Evolutionary conservation across 2,329 filamentous ascomycete species (phyloP).

Genomic region (Raffaelea albimanens): DNA sequence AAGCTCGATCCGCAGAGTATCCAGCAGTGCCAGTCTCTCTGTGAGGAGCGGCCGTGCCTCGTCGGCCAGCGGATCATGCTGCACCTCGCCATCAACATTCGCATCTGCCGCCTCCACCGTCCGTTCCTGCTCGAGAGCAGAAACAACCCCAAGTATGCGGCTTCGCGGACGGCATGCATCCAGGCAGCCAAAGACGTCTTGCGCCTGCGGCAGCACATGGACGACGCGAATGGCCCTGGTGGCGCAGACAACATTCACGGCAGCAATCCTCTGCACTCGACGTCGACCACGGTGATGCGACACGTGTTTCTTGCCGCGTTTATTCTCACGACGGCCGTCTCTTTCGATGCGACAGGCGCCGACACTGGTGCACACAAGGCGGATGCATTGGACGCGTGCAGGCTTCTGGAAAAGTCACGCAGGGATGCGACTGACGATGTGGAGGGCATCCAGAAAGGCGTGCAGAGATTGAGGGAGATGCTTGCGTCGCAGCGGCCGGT

Average conservation of each 20-base stretch:
- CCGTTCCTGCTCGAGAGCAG: background rate
- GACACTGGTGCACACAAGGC: background rate
- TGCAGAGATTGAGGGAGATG: background rate
- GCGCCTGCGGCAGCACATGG: background rate
- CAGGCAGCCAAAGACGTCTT: background rate
- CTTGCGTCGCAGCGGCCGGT: too few relatives aligned
- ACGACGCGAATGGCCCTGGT: background rate
- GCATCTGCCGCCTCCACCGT: background rate
- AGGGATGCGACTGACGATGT: background rate
- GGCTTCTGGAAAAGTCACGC: background rate
- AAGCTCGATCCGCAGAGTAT: background rate
- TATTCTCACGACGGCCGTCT: background rate
- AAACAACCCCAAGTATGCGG: background rate
- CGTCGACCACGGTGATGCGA: background rate
- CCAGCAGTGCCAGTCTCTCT: too few relatives aligned
- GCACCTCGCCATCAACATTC: background rate
- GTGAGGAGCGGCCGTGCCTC: background rate
- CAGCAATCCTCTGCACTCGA: background rate
- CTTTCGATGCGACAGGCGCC: background rate
- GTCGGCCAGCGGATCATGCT: background rate
- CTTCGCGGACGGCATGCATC: background rate
- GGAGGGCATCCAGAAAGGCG: background rate
- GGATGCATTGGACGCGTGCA: background rate
- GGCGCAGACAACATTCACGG: background rate
- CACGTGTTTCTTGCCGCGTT: background rate